Evolutionary conservation across 305 asterid species (phyloP).

Genomic region (Fraxinus floribunda): DNA sequence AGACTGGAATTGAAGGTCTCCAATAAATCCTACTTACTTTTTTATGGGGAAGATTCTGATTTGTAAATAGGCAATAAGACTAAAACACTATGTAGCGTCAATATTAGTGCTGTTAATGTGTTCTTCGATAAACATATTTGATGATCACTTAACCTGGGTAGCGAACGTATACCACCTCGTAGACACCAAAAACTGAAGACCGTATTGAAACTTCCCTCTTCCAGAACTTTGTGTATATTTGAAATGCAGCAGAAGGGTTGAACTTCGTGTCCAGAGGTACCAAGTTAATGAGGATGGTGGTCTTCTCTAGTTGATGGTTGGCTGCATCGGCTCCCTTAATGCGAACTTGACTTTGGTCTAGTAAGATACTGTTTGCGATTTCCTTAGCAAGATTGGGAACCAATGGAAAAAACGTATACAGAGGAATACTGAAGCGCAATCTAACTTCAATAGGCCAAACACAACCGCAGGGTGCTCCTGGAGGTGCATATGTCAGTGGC

Average conservation of each 20-base stretch:
- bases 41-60: not conserved
- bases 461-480: conserved; percentile 81
- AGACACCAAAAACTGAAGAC: conserved; percentile 60
- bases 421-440: conserved; percentile 53
- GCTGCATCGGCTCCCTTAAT: conserved; percentile 90
- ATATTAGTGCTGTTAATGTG: not conserved
- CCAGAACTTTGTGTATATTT: conserved; percentile 75
- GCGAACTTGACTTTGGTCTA: conserved; percentile 76
- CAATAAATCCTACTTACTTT: not conserved
- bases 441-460: conserved; percentile 78
- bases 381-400: conserved; percentile 67
- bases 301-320: conserved; percentile 62
- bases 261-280: conserved; percentile 68
- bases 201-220: conserved; percentile 50
- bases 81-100: not conserved
- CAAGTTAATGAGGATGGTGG: conserved; percentile 64
- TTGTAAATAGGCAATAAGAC: not conserved
- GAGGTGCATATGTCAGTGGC: conserved; percentile 75
- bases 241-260: conserved; percentile 45
- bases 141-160: conserved; percentile 69
- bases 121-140: not conserved
- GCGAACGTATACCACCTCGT: conserved; percentile 67
- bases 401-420: conserved; percentile 63
- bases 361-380: conserved; percentile 43
- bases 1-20: not conserved